Evolutionary conservation across 2,329 filamentous ascomycete species (phyloP), one percentile per base, ranked within the genome.

Genomic region (Pseudopyricularia javanii): DNA sequence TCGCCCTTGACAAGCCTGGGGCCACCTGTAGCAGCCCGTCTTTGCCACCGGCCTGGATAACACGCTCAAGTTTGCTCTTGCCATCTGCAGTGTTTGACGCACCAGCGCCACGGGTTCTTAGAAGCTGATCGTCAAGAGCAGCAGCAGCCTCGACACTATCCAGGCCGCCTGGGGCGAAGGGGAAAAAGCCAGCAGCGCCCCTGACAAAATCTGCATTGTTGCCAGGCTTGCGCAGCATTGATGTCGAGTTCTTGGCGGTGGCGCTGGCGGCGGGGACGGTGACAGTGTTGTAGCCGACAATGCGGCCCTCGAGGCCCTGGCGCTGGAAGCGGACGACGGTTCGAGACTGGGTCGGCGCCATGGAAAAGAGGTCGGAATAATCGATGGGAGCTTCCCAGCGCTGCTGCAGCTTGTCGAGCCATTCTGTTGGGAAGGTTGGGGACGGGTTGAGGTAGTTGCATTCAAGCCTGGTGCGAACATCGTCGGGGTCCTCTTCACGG

Each of bases 241-340:
- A 95, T 0, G 91, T 97, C 3, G 90, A 96, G 63, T 95, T 95
- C 70, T 96, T 98, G 49, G 90, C 91, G 15, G 88, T 96, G 15
- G 87, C 88, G 61, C 86, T 94, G 61, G 83, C 87, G 33, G 88
- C 88, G 5, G 91, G 89, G 8, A 97, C 83, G 1, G 93, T 96
- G 50, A 97, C 88, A 66, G 96, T 93, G 63, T 85, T 86, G 68
- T 98, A 97, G 50, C 91, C 91, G 8, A 88, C 95, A 24, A 98
- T 91, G 51, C 86, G 80, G 22, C 93, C 93, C 68, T 97, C 90
- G 14, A 97, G 76, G 6, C 93, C 93, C 68, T 95, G 89, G 53
- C 93, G 80, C 47, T 83, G 86, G 66, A 98, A 98, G 30, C 93
- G 83, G 28, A 89, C 95, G 59, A 96, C 85, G n/a, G 91, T 97